Conservation (phyloP, 441 rosid genomes). For the Erodium texanum region DNA sequence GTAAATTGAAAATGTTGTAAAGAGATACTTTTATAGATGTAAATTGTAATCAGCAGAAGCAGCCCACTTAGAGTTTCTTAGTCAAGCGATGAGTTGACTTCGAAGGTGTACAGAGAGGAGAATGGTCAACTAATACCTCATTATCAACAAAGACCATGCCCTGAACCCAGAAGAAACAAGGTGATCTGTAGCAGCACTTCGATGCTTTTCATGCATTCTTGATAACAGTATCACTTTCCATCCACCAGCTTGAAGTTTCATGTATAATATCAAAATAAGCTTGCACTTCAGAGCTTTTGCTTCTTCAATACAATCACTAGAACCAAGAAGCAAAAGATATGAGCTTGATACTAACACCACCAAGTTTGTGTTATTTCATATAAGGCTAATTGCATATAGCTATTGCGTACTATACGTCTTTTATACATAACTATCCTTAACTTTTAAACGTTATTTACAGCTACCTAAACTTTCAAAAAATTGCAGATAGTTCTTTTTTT, state of each 20-base stretch:
- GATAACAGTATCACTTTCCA: conserved; percentile 56
- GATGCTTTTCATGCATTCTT: conserved; percentile 34
- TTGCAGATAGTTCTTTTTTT: too few relatives aligned
- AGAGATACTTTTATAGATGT: too few relatives aligned
- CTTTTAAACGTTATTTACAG: too few relatives aligned
- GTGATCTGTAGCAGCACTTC: conserved; percentile 29
- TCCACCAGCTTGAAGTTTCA: conserved; percentile 43
- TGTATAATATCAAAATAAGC: conserved; percentile 33
- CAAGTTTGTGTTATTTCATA: background rate
- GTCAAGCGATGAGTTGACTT: background rate
- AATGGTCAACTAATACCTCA: conserved; percentile 49
- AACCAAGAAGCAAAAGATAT: conserved; percentile 5
- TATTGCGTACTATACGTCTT: too few relatives aligned
- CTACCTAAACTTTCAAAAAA: too few relatives aligned
- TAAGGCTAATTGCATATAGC: too few relatives aligned
- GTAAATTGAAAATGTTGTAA: too few relatives aligned
- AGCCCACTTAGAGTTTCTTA: too few relatives aligned
- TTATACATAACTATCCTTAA: too few relatives aligned
- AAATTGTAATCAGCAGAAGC: too few relatives aligned
- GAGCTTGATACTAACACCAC: background rate
- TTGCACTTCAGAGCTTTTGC: conserved; percentile 33
- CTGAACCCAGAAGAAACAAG: conserved; percentile 46
- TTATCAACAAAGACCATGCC: conserved; percentile 49
- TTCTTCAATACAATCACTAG: conserved; percentile 31
- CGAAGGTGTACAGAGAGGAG: background rate